Evolutionary conservation across 352 stramenopile genomes (phyloP).

Genomic region (Pythium phragmitis): DNA sequence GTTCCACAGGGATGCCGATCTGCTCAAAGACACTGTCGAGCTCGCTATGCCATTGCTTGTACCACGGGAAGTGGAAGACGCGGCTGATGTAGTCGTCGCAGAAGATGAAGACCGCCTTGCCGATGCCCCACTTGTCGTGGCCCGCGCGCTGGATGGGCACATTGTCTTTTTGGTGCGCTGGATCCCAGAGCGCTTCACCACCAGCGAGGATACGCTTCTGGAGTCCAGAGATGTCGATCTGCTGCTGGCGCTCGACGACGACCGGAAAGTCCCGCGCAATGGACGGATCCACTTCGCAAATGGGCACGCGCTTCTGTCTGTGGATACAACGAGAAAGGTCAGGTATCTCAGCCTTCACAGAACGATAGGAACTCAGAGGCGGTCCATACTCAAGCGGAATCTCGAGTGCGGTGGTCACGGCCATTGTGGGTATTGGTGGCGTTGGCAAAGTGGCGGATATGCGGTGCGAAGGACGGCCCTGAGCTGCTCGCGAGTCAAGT

Average conservation of each 20-base stretch:
- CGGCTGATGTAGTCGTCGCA: conserved; percentile 97
- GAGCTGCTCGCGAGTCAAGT: conserved; percentile 13
- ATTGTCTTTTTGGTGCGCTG: conserved; percentile 74
- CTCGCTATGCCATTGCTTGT: conserved; percentile 77
- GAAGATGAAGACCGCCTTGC: conserved; percentile 98
- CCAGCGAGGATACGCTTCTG: conserved; percentile 54
- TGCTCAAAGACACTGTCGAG: conserved; percentile 88
- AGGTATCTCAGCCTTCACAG: background rate
- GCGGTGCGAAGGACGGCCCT: conserved; percentile 2
- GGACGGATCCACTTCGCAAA: conserved; percentile 49
- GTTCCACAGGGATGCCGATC: conserved; percentile 79
- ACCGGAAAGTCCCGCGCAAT: conserved; percentile 43
- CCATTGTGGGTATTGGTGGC: conserved; percentile 12
- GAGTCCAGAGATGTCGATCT: conserved; percentile 62
- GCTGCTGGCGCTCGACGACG: conserved; percentile 55
- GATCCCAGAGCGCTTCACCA: conserved; percentile 64
- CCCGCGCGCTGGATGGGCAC: conserved; percentile 92
- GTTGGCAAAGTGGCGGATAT: conserved; percentile 3
- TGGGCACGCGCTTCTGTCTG: conserved; percentile 75
- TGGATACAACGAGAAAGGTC: background rate
- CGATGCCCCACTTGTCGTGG: conserved; percentile 98
- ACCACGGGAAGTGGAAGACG: conserved; percentile 96
- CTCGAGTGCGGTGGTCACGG: conserved; percentile 14
- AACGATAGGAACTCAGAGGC: background rate
- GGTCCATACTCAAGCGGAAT: conserved; percentile 26